Conservation (phyloP, 2,329 filamentous ascomycete genomes). For the Hymenoscyphus occultus region DNA sequence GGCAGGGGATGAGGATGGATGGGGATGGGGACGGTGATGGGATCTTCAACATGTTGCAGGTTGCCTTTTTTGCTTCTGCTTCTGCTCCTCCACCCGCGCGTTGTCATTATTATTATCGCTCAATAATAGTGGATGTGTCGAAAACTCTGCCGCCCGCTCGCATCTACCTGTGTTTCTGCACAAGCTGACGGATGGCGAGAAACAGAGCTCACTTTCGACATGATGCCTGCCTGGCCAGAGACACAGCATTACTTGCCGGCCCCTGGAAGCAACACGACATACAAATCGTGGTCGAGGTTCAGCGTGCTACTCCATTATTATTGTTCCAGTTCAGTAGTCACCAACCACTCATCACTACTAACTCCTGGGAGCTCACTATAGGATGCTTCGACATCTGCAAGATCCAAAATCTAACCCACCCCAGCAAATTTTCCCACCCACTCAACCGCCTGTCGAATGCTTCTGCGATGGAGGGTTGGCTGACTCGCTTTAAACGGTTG, state of each 20-base stretch:
- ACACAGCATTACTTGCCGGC: not conserved
- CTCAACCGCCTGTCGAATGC: not conserved
- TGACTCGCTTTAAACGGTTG: not conserved
- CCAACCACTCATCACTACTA: too few relatives aligned
- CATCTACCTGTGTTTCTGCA: slow-evolving; percentile 2
- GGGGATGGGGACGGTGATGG: not conserved
- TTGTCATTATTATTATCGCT: not conserved
- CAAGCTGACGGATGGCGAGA: not conserved
- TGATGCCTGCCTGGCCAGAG: not conserved
- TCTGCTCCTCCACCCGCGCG: not conserved
- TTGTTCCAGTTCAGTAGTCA: too few relatives aligned
- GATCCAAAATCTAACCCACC: not conserved
- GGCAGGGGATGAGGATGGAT: too few relatives aligned
- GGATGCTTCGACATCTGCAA: not conserved
- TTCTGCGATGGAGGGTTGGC: slow-evolving; percentile 1
- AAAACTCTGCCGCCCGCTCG: not conserved
- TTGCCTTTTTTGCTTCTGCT: not conserved
- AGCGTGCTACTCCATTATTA: not conserved
- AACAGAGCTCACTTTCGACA: not conserved
- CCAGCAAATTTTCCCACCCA: not conserved
- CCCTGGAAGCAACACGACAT: not conserved
- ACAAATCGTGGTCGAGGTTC: not conserved
- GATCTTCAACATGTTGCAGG: slow-evolving; percentile 1
- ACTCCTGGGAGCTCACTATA: not conserved
- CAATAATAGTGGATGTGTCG: not conserved